These are phyloP conservation scores for Aspergillus costaricaensis DNA, from an alignment of 2,329 filamentous ascomycete genomes.

Conservation along the genomic window DNA sequence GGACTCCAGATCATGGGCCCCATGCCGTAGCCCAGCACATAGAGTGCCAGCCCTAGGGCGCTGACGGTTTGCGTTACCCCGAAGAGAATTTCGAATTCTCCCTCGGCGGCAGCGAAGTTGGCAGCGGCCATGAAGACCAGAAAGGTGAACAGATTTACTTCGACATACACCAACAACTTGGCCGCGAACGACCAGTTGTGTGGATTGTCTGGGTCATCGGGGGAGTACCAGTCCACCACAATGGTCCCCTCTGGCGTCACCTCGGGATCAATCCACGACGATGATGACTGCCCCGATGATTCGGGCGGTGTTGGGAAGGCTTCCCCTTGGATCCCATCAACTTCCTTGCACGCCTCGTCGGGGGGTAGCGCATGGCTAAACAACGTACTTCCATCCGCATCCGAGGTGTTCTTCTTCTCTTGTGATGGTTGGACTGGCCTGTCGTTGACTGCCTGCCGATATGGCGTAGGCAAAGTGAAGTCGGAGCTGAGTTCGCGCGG, in stretches of 20 bases:
- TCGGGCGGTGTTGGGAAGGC: not conserved
- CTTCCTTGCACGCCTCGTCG: not conserved
- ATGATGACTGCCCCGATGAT: not conserved
- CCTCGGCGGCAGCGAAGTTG: not conserved
- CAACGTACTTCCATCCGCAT: not conserved
- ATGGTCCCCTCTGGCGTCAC: not conserved
- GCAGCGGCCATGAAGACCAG: not conserved
- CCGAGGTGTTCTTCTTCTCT: not conserved
- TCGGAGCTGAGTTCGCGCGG: not conserved
- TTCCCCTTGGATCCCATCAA: not conserved
- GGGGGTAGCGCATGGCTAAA: not conserved
- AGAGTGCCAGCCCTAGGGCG: not conserved
- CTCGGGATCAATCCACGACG: not conserved
- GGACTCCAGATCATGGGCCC: constrained; percentile 68
- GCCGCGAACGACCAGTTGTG: not conserved
- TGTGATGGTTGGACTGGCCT: not conserved
- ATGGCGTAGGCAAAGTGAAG: not conserved
- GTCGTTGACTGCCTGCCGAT: not conserved
- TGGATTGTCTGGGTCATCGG: not conserved
- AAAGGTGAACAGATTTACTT: not conserved
- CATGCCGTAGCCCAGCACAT: constrained; percentile 10
- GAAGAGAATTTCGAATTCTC: not conserved
- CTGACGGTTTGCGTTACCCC: not conserved
- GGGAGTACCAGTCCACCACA: not conserved
- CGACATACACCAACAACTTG: not conserved